phyloP scores from a whole-genome alignment of 768 basidiomycete genomes.

The Calocera cornea region DNA sequence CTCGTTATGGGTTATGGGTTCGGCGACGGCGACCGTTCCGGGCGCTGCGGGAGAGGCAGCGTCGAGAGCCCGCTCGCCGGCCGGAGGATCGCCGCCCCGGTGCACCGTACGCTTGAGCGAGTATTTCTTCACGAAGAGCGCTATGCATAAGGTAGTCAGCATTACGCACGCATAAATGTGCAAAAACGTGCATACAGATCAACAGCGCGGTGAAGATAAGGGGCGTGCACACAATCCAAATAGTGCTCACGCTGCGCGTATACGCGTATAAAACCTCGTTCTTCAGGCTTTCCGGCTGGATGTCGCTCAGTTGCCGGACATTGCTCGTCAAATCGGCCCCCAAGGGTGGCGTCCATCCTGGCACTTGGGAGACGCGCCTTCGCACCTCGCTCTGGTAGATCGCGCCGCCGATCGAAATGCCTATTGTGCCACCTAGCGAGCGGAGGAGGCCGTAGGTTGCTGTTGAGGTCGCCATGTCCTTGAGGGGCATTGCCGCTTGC shows the following conservation, averaged over 20 bases:
- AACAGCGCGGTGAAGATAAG: constrained; percentile 11
- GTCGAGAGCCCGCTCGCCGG: background rate
- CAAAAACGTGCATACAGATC: constrained; percentile 20
- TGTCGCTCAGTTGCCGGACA: constrained; percentile 33
- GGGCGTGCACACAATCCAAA: constrained; percentile 41
- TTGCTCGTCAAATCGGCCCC: constrained; percentile 30
- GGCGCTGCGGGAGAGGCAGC: background rate
- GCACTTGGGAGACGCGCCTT: constrained; percentile 29
- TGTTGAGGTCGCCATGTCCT: constrained; percentile 76
- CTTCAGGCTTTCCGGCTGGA: constrained; percentile 35
- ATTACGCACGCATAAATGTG: no score
- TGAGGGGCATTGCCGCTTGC: constrained; percentile 77
- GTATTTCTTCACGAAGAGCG: background rate
- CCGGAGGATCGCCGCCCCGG: background rate
- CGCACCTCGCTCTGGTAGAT: constrained; percentile 22
- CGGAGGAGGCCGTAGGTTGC: constrained; percentile 56
- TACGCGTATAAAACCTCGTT: constrained; percentile 45
- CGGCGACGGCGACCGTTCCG: no score
- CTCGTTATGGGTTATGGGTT: no score
- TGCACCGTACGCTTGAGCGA: background rate
- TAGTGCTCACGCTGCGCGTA: constrained; percentile 43
- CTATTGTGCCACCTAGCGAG: constrained; percentile 19
- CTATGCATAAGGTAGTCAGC: background rate
- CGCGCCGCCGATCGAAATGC: constrained; percentile 19
- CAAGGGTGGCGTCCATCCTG: constrained; percentile 25